Percentiles rank a stretch among this genome's conserved stretches.
These are phyloP conservation scores for Fonsecaea nubica DNA, from an alignment of 2,329 filamentous ascomycete genomes.

Conservation along the genomic window DNA sequence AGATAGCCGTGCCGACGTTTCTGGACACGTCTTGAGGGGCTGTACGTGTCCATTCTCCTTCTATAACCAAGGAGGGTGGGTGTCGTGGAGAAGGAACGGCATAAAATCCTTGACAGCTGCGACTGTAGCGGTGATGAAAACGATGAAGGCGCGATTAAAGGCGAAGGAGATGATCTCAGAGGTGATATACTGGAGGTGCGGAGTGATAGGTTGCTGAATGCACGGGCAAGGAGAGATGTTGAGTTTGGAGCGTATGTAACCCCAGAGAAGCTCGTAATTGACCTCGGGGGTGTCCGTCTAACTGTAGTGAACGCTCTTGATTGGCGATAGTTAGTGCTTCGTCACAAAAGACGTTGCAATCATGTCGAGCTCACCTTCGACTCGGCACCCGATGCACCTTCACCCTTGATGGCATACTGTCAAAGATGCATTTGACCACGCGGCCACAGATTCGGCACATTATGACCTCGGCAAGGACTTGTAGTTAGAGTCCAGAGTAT, in stretches of 20 bases:
- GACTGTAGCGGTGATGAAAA: slow-evolving; percentile 4
- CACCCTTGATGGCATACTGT: slow-evolving; percentile 40
- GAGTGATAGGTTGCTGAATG: slow-evolving; percentile 32
- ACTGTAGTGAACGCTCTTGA: slow-evolving; percentile 37
- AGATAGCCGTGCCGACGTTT: slow-evolving; percentile 69
- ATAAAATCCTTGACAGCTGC: not conserved
- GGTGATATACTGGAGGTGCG: slow-evolving; percentile 16
- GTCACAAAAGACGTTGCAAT: not conserved
- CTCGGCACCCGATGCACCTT: slow-evolving; percentile 33
- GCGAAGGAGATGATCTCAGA: slow-evolving; percentile 12
- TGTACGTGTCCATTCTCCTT: slow-evolving; percentile 59
- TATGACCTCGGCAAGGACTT: not conserved
- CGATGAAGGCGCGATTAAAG: slow-evolving; percentile 4
- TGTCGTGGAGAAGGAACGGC: slow-evolving; percentile 53
- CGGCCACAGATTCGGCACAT: slow-evolving; percentile 42
- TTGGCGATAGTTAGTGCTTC: slow-evolving; percentile 12
- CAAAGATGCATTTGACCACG: slow-evolving; percentile 40
- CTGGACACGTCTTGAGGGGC: slow-evolving; percentile 64
- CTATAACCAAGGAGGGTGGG: slow-evolving; percentile 53
- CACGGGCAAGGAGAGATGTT: slow-evolving; percentile 25
- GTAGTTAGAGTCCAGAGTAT: not conserved
- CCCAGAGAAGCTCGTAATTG: slow-evolving; percentile 4
- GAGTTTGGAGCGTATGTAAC: slow-evolving; percentile 12
- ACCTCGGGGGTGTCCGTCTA: slow-evolving; percentile 24
- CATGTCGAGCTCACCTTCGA: slow-evolving; percentile 29